Conservation (phyloP, 163 green algal species). For the Chloromonas sp. region DNA sequence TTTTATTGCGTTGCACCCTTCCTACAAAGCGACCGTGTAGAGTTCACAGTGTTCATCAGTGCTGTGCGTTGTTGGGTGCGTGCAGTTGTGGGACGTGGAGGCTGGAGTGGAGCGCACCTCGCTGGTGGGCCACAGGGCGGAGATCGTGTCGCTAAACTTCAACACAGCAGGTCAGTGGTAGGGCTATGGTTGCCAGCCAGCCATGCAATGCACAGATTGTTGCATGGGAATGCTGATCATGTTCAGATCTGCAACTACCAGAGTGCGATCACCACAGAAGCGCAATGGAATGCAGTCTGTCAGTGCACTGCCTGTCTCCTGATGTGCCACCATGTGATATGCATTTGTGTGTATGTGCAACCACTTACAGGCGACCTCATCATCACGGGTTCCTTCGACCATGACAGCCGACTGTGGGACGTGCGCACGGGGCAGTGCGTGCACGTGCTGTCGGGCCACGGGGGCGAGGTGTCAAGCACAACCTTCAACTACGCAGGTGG, state of each 20-base stretch:
- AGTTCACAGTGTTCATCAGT: too few species aligned
- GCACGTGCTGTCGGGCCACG: slow-evolving; percentile 56
- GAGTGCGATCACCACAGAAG: too few species aligned
- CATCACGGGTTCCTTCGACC: slow-evolving; percentile 68
- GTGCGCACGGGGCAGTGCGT: slow-evolving; percentile 62
- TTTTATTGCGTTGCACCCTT: too few species aligned
- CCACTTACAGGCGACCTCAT: slow-evolving; percentile 41
- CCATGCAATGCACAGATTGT: too few species aligned
- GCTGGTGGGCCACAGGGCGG: slow-evolving; percentile 55
- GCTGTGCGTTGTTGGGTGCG: not conserved
- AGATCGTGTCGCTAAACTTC: slow-evolving; percentile 69
- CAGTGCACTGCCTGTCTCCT: too few species aligned
- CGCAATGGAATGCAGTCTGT: too few species aligned
- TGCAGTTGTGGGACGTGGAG: slow-evolving; percentile 66
- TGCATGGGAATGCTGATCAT: too few species aligned
- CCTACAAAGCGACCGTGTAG: too few species aligned
- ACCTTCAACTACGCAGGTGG: slow-evolving; percentile 30
- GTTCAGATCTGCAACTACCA: too few species aligned
- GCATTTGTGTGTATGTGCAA: too few species aligned
- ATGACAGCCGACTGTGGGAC: slow-evolving; percentile 66
- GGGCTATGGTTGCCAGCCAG: too few species aligned
- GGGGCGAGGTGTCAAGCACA: slow-evolving; percentile 49
- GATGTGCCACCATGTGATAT: too few species aligned
- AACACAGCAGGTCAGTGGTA: slow-evolving; percentile 33
- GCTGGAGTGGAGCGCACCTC: slow-evolving; percentile 49